Evolutionary conservation across 768 basidiomycete genomes (phyloP).

Genomic region (Daedalea quercina): DNA sequence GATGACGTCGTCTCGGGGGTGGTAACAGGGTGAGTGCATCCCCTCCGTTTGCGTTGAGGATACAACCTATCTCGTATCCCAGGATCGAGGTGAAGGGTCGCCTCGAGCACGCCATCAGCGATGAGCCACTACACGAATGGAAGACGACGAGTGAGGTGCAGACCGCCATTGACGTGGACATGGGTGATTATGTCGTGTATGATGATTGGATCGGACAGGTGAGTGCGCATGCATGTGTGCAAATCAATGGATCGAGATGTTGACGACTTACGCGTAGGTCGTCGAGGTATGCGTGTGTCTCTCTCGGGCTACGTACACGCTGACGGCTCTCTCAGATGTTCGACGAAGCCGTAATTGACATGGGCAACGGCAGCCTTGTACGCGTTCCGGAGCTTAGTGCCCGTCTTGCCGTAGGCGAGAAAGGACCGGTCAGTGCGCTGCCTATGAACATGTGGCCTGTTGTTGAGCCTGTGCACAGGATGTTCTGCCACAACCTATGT

Average conservation of each 20-base stretch:
- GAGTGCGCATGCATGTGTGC: conserved; percentile 19
- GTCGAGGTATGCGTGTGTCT: conserved; percentile 52
- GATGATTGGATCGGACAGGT: conserved; percentile 91
- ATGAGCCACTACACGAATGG: conserved; percentile 56
- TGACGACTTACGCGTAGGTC: conserved; percentile 36
- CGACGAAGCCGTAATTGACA: conserved; percentile 73
- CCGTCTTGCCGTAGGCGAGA: conserved; percentile 68
- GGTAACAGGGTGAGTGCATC: conserved; percentile 35
- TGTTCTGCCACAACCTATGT: conserved; percentile 51
- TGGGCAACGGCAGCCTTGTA: conserved; percentile 57
- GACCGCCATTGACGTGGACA: conserved; percentile 52
- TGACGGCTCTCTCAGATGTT: conserved; percentile 49
- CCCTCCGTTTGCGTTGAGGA: background rate
- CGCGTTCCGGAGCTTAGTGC: conserved; percentile 74
- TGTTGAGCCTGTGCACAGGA: conserved; percentile 37
- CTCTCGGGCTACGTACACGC: conserved; percentile 2
- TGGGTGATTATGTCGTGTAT: conserved; percentile 76
- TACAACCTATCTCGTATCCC: background rate
- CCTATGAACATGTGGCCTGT: conserved; percentile 1
- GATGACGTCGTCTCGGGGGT: conserved; percentile 74
- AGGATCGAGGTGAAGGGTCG: conserved; percentile 54
- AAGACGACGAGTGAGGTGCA: conserved; percentile 50
- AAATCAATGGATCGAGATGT: background rate
- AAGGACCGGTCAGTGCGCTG: conserved; percentile 49
- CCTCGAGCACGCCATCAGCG: conserved; percentile 70